These are phyloP conservation scores for Luzula sylvatica DNA, from an alignment of 176 grass and related monocot species.

Conservation along the genomic window DNA sequence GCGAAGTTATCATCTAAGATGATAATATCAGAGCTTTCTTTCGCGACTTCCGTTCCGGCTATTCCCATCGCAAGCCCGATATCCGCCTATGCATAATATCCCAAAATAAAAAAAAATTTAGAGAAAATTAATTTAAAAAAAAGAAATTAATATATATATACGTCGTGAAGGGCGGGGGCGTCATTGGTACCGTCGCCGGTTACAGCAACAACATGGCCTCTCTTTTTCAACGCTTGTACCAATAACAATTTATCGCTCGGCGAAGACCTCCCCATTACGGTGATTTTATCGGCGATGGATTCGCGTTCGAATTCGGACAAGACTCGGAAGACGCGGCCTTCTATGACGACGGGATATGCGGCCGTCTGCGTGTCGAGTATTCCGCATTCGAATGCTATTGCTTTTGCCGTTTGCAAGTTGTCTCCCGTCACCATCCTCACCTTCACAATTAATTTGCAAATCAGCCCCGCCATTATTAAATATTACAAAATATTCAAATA, in stretches of 20 bases:
- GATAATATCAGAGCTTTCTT: constrained; percentile 98
- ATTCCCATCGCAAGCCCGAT: constrained; percentile 98
- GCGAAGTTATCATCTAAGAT: constrained; percentile 93
- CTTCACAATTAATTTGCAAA: constrained; percentile 35
- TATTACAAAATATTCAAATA: constrained; percentile 7
- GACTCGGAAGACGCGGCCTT: constrained; percentile 75
- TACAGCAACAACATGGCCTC: constrained; percentile 88
- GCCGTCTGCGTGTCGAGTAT: constrained; percentile 47
- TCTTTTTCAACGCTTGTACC: constrained; percentile 89
- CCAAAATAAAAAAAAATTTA: constrained; percentile 18
- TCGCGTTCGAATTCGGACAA: constrained; percentile 47
- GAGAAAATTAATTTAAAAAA: constrained; percentile 21
- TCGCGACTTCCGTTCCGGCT: constrained; percentile 91
- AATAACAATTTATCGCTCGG: constrained; percentile 92
- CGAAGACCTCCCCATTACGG: constrained; percentile 95
- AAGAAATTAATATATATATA: constrained; percentile 9
- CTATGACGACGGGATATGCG: constrained; percentile 49
- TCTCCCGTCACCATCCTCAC: constrained; percentile 98
- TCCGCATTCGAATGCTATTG: constrained; percentile 93
- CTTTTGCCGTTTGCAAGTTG: constrained; percentile 90
- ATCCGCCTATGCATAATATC: constrained; percentile 58
- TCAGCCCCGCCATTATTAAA: neutral
- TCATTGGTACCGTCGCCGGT: constrained; percentile 98
- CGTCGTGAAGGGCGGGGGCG: constrained; percentile 91
- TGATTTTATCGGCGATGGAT: constrained; percentile 63